Percentiles rank a stretch among this genome's conserved stretches.
Conservation (phyloP, 345 rosid genomes). For the Barbarea vulgaris region DNA sequence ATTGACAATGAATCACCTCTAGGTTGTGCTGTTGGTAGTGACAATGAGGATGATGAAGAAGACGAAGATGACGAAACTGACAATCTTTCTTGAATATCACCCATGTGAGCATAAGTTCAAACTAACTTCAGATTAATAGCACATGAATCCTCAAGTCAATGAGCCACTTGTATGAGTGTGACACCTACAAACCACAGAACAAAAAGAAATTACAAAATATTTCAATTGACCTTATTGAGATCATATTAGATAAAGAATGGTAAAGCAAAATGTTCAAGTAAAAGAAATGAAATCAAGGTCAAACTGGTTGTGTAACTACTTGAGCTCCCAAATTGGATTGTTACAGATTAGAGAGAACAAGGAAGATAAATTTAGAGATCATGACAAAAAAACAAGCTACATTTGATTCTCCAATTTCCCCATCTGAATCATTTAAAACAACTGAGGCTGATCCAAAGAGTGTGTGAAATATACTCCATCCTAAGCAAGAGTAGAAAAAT, state of each 20-base stretch:
- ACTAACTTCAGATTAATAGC: constrained; percentile 32
- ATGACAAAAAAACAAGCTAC: neutral
- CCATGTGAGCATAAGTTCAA: constrained; percentile 55
- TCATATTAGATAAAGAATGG: neutral
- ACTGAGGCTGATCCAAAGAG: neutral
- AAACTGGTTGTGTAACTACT: constrained; percentile 9
- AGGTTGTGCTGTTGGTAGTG: constrained; percentile 40
- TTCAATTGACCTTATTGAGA: neutral
- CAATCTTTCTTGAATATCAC: constrained; percentile 51
- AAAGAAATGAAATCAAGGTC: neutral
- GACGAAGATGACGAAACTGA: constrained; percentile 52
- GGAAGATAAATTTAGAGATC: neutral
- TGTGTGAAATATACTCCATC: neutral
- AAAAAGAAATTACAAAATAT: neutral
- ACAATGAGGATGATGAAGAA: constrained; percentile 47
- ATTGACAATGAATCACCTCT: constrained; percentile 44
- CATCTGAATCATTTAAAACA: neutral
- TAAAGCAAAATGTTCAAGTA: neutral
- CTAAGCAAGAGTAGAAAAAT: neutral
- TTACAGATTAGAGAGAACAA: neutral
- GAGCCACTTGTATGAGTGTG: constrained; percentile 8
- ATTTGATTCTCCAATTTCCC: neutral
- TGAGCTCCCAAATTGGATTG: neutral
- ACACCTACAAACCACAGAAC: constrained; percentile 28
- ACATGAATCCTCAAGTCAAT: constrained; percentile 13